Evolutionary conservation across 129 eudicot genomes (phyloP), one percentile per base, ranked within the genome.

Genomic region (Saposhnikovia divaricata): DNA sequence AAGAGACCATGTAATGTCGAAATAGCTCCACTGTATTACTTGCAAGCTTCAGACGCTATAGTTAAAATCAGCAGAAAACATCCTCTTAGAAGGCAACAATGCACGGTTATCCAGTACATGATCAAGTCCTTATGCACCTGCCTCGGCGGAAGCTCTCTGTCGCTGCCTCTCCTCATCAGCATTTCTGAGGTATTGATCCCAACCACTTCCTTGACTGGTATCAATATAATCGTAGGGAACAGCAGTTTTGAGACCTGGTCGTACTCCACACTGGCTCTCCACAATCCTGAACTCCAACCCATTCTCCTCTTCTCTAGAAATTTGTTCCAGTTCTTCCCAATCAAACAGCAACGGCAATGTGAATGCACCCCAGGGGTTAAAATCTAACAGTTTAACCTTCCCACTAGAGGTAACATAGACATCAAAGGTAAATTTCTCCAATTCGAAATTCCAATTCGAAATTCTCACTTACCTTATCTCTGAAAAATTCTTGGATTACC

Each of bases 201-300:
- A 95, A n/a, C 98, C 97, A 84, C 98, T 95, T 70, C 98, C 98
- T 16, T 83, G 61, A 76, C 96, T 92, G 6, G 90, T 92, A 92
- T 95, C 97, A 83, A 95, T 81, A 82, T 92, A 95, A 87, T 95
- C 98, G 79, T 82, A 95, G 70, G 98, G 98, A 55, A 94, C 98
- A n/a, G 98, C 97, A 68, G 94, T 92, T 73, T 95, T 95, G 85
- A 92, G 80, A 80, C 98, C 94, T 3, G 98, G 96, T 19, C 94
- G 90, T 5, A 95, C 93, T 4, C 94, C 92, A 34, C 37, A 34
- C 37, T 34, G 37, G 37, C 37, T 34, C 37, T 34, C 37, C 37
- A 95, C 91, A 27, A 90, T 84, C 82, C 93, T 86, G 3, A 95
- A 89, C 66, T 92, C 96, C 55, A 81, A 34, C 37, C 11, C 73